These are phyloP conservation scores for Globisporangium alternatum DNA, from an alignment of 352 stramenopile genomes.

Conservation along the genomic window DNA sequence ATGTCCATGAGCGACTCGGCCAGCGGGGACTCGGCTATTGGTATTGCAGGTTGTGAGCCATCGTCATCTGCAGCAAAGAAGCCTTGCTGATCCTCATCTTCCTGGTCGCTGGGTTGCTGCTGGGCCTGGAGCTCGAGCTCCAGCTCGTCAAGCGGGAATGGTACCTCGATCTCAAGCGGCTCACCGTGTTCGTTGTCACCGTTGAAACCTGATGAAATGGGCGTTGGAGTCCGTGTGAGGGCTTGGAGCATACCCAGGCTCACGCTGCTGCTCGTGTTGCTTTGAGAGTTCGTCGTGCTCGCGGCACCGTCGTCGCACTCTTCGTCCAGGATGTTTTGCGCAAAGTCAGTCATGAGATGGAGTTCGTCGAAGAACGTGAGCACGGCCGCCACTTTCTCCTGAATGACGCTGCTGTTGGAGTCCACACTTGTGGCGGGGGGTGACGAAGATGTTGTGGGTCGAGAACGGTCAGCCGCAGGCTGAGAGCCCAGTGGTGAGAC, in stretches of 20 bases:
- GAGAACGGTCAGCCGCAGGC: background rate
- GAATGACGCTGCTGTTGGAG: constrained; percentile 7
- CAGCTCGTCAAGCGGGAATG: constrained; percentile 13
- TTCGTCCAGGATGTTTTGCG: constrained; percentile 55
- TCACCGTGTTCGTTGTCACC: background rate
- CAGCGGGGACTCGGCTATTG: constrained; percentile 22
- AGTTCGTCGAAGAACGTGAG: constrained; percentile 62
- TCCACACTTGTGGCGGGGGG: background rate
- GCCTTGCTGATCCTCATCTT: background rate
- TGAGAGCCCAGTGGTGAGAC: background rate
- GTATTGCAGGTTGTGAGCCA: background rate
- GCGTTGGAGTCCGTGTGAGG: constrained; percentile 35
- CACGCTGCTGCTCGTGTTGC: constrained; percentile 42
- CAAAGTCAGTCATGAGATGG: constrained; percentile 51
- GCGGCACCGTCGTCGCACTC: constrained; percentile 25
- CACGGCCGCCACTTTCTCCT: constrained; percentile 33
- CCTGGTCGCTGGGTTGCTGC: constrained; percentile 4
- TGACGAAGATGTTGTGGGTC: background rate
- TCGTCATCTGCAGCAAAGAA: background rate
- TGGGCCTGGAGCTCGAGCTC: constrained; percentile 18
- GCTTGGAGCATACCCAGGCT: constrained; percentile 31
- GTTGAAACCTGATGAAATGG: background rate
- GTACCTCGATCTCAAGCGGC: background rate
- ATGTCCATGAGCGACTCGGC: constrained; percentile 66
- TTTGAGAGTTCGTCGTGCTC: constrained; percentile 13